These are phyloP conservation scores for Solanum lignicaule DNA, from an alignment of 257 asterid species.

Conservation along the genomic window DNA sequence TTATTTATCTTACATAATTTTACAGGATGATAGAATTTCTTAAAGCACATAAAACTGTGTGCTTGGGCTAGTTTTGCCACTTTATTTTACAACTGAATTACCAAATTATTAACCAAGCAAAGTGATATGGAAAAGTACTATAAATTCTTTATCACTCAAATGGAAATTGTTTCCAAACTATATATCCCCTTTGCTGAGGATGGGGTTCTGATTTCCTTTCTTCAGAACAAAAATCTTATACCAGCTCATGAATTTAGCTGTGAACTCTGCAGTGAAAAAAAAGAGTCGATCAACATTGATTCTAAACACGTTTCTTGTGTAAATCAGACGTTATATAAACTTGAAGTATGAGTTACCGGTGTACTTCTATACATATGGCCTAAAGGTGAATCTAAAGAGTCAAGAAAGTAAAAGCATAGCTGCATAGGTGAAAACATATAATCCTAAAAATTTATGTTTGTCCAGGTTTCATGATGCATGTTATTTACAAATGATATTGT, in stretches of 20 bases:
- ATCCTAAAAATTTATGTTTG: not conserved
- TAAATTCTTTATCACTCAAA: not conserved
- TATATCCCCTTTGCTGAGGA: not conserved
- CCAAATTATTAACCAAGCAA: not conserved
- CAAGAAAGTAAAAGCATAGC: not conserved
- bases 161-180: not conserved
- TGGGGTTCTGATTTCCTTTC: slow-evolving; percentile 4
- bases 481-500: not conserved
- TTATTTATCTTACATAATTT: not conserved
- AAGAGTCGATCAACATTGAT: not conserved
- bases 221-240: slow-evolving; percentile 15
- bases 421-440: not conserved
- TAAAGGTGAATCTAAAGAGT: not conserved
- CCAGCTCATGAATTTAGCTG: slow-evolving; percentile 47
- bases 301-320: not conserved
- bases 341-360: not conserved
- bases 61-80: not conserved
- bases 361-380: not conserved
- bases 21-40: not conserved
- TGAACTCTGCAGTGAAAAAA: slow-evolving; percentile 40
- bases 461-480: not conserved
- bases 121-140: not conserved
- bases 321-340: not conserved
- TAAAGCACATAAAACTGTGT: not conserved
- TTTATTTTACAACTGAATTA: not conserved